Conservation (phyloP, 2,329 filamentous ascomycete species). For the Dactylellina sp. region DNA sequence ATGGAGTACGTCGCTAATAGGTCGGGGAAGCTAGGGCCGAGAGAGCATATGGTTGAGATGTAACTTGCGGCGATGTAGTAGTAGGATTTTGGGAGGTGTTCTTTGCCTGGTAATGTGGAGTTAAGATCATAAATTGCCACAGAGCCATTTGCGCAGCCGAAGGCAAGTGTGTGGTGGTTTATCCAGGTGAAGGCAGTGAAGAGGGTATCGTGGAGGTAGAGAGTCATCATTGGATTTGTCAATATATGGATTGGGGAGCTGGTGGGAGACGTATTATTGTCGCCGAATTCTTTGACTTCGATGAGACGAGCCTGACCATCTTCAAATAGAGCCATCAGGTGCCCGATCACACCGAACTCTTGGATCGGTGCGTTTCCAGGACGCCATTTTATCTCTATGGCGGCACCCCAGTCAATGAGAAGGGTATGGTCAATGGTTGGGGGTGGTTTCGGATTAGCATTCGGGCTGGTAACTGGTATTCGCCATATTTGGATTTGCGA, state of each 20-base stretch:
- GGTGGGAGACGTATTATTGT: conserved; percentile 60
- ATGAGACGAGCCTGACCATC: conserved; percentile 66
- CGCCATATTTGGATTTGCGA: conserved; percentile 68
- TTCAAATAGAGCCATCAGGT: conserved; percentile 67
- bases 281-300: conserved; percentile 60
- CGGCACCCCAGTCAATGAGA: conserved; percentile 67
- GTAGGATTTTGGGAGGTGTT: conserved; percentile 65
- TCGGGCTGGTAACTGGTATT: conserved; percentile 62
- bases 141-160: conserved; percentile 66
- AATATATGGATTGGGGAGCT: conserved; percentile 64
- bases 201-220: conserved; percentile 40
- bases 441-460: conserved; percentile 61
- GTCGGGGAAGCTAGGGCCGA: conserved; percentile 67
- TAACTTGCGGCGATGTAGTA: conserved; percentile 65
- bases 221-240: conserved; percentile 64
- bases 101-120: conserved; percentile 29
- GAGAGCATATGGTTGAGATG: conserved; percentile 66
- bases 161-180: conserved; percentile 65
- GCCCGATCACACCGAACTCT: conserved; percentile 63
- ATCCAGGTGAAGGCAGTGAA: conserved; percentile 67
- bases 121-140: conserved; percentile 65
- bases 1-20: conserved; percentile 66
- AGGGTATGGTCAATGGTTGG: conserved; percentile 66
- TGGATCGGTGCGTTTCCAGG: conserved; percentile 61
- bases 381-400: conserved; percentile 67